Evolutionary conservation across 2,329 filamentous ascomycete genomes (phyloP), one percentile per base, ranked within the genome.

Genomic region (Colletotrichum tamarilloi): DNA sequence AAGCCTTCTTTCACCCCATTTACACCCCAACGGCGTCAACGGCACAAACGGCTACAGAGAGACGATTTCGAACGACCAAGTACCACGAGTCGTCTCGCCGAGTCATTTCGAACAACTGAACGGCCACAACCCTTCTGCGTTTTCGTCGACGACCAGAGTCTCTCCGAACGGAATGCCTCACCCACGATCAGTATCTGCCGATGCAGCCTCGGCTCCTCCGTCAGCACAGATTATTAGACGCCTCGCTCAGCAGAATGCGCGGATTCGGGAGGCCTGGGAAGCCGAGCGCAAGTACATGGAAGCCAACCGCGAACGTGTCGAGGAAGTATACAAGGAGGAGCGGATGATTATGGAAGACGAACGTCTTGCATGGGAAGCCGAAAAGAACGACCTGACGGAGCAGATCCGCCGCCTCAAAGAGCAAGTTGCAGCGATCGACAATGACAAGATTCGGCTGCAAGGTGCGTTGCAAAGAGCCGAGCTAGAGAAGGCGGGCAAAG

Each of bases 301-400:
- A 76, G 87, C 87, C 7, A 88, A 87, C 74, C 85, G 88, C 12
- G 84, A 85, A 58, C 85, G 87, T 16, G 87, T 86, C 4, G 88
- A 89, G 75, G 86, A 88, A 77, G 85, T 89, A n/a, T 89, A 89
- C 76, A 85, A 85, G 74, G 87, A 89, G 75, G 87, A 90, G 76
- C 85, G 87, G 8, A 81, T 81, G 62, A 83, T 89, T 68, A 89
- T 89, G 85, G 86, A 89, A 64, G 85, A 87, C 52, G 85, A 88
- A 73, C 83, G 85, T 22, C 78, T 83, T 19, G 78, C 82, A 14
- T 89, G 87, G 87, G 79, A 85, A 26, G 78, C 79, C 16, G 86
- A 89, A 75, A 87, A 84, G 77, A 77, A 77, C 4, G 77, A 74
- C 55, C 77, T 88, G 76, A 73, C 85, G 42, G 79, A 79, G 49